A percentile compares a stretch with the other conserved stretches of the same genome.
Evolutionary conservation across 352 stramenopile genomes (phyloP).

Genomic region (Globisporangium carolinianum): DNA sequence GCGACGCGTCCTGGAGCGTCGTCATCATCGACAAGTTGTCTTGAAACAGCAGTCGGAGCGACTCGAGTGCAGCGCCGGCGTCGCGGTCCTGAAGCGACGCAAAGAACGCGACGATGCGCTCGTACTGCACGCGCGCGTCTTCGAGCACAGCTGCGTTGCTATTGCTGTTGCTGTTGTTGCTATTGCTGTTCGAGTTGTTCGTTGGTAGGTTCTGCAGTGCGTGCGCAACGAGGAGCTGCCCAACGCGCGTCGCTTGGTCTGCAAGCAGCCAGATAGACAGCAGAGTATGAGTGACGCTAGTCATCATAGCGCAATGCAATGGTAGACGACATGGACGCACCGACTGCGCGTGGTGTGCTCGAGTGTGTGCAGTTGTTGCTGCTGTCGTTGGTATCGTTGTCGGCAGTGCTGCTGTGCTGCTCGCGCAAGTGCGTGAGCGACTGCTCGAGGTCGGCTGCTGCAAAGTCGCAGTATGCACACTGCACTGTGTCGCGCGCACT

Average conservation of each 20-base stretch:
- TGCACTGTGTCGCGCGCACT: slow-evolving; percentile 8
- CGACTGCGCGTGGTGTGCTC: neutral
- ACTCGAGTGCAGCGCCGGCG: slow-evolving; percentile 22
- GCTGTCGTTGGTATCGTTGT: slow-evolving; percentile 12
- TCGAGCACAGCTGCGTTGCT: slow-evolving; percentile 40
- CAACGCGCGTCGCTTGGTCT: slow-evolving; percentile 50
- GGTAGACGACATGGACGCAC: neutral
- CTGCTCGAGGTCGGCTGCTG: slow-evolving; percentile 36
- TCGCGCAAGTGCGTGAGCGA: slow-evolving; percentile 45
- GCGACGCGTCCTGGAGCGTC: slow-evolving; percentile 39
- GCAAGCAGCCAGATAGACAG: slow-evolving; percentile 2
- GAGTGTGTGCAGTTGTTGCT: slow-evolving; percentile 7
- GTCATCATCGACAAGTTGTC: slow-evolving; percentile 24
- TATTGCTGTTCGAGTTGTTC: neutral
- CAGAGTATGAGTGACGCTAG: neutral
- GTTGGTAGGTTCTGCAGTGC: slow-evolving; percentile 24
- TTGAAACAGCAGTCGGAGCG: slow-evolving; percentile 36
- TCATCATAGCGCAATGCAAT: neutral
- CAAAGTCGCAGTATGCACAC: slow-evolving; percentile 39
- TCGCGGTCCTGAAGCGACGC: slow-evolving; percentile 33
- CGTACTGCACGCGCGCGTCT: slow-evolving; percentile 42
- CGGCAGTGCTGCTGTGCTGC: slow-evolving; percentile 14
- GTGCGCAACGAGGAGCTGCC: slow-evolving; percentile 47
- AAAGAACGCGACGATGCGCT: slow-evolving; percentile 25
- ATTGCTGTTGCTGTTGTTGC: neutral